Evolutionary conservation across 139 green algal genomes (phyloP).

Genomic region (Chlamydomonas schloesseri): DNA sequence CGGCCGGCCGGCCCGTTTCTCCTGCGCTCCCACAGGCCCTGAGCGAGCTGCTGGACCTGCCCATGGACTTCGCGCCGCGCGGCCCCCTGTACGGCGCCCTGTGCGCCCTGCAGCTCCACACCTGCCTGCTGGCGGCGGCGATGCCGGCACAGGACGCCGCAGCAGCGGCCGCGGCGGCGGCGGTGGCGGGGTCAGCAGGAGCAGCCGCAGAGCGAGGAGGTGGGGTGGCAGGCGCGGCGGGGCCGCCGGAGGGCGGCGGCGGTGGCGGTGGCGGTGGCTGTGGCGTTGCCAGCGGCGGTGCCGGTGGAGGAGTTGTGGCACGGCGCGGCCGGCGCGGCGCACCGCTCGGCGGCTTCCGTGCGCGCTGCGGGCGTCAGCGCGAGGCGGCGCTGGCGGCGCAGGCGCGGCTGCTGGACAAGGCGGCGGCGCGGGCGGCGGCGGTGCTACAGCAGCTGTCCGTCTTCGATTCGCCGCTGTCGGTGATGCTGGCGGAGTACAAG

Average conservation of each 20-base stretch:
- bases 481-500: not conserved
- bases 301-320: not conserved
- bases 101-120: conserved; percentile 38
- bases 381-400: not conserved
- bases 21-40: not conserved
- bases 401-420: conserved; percentile 23
- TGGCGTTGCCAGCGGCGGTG: no score
- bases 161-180: not conserved
- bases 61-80: not conserved
- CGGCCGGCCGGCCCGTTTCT: no score
- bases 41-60: conserved; percentile 27
- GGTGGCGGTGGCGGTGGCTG: not conserved
- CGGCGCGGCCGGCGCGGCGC: no score
- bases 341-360: no score
- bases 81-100: conserved; percentile 10
- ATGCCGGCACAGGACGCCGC: not conserved
- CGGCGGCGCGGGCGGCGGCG: not conserved
- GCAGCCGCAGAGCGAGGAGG: not conserved
- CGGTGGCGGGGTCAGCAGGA: not conserved
- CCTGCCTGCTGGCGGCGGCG: not conserved
- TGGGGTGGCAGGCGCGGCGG: not conserved
- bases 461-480: not conserved
- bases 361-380: not conserved
- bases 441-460: conserved; percentile 28
- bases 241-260: not conserved